Conservation (phyloP, 2,329 filamentous ascomycete genomes). For the Lasiodiplodia sp. region DNA sequence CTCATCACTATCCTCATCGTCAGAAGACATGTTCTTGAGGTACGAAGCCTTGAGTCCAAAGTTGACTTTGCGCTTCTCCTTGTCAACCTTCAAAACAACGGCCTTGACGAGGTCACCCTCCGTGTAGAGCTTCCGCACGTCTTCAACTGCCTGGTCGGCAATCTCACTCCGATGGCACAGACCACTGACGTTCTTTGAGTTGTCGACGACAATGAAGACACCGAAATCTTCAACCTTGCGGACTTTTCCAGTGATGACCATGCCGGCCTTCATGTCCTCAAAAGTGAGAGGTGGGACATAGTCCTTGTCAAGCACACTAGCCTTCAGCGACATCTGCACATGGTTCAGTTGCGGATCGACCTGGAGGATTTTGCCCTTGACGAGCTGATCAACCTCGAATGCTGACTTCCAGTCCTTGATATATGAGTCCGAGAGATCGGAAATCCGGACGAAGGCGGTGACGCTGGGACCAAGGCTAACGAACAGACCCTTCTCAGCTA, state of each 20-base stretch:
- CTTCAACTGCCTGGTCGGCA: conserved; percentile 76
- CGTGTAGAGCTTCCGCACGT: conserved; percentile 88
- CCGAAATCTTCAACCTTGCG: conserved; percentile 95
- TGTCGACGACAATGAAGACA: conserved; percentile 90
- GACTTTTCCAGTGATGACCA: conserved; percentile 86
- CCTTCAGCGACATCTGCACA: conserved; percentile 85
- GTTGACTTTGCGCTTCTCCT: conserved; percentile 77
- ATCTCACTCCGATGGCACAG: conserved; percentile 93
- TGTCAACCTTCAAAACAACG: conserved; percentile 80
- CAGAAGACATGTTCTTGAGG: conserved; percentile 70
- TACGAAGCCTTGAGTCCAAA: conserved; percentile 94
- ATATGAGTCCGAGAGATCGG: conserved; percentile 87
- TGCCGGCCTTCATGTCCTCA: conserved; percentile 78
- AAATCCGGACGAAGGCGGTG: conserved; percentile 82
- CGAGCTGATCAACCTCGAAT: conserved; percentile 87
- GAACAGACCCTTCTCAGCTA: conserved; percentile 89
- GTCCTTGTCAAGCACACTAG: conserved; percentile 80
- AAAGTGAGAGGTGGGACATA: conserved; percentile 78
- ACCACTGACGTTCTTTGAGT: conserved; percentile 87
- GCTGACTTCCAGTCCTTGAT: conserved; percentile 95
- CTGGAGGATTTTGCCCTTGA: conserved; percentile 82
- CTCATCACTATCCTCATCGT: conserved; percentile 55
- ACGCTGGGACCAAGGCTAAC: conserved; percentile 82
- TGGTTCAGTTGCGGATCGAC: conserved; percentile 74
- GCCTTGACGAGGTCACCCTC: conserved; percentile 95